phyloP scores from a whole-genome alignment of 495 filamentous ascomycete genomes.

The Penicillium ochrochloron region DNA sequence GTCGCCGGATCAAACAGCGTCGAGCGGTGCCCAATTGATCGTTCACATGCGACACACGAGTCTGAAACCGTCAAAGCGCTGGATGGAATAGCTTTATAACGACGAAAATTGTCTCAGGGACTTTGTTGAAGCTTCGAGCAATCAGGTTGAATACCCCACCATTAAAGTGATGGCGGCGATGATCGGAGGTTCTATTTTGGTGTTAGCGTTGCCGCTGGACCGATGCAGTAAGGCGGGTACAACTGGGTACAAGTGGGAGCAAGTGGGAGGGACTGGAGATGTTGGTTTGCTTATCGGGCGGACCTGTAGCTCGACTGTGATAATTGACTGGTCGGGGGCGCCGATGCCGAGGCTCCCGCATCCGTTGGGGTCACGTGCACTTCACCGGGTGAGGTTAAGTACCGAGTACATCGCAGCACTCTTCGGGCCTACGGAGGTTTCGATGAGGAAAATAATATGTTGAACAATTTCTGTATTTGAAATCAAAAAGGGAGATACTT shows the following conservation, averaged over 20 bases:
- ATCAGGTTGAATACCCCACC: constrained; percentile 16
- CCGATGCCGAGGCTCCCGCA: constrained; percentile 19
- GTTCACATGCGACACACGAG: neutral
- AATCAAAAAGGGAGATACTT: too few relatives aligned
- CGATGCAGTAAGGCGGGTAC: constrained; percentile 12
- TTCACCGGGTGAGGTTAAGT: neutral
- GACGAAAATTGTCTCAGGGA: neutral
- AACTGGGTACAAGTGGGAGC: neutral
- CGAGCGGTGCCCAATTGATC: constrained; percentile 1
- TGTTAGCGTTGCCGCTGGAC: constrained; percentile 33
- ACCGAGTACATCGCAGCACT: constrained; percentile 16
- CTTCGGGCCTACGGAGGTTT: constrained; percentile 8
- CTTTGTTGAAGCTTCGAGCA: constrained; percentile 4
- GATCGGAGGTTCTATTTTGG: constrained; percentile 16
- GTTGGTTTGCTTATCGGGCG: neutral
- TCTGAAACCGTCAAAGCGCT: neutral
- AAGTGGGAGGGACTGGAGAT: constrained; percentile 1
- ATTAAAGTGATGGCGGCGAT: constrained; percentile 11
- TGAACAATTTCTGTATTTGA: too few relatives aligned
- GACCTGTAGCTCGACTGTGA: neutral
- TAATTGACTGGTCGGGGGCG: constrained; percentile 18
- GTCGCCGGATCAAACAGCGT: constrained; percentile 11
- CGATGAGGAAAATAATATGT: neutral
- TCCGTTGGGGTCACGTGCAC: constrained; percentile 21
- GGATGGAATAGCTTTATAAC: neutral